Percentiles rank a stretch among this genome's conserved stretches.
phyloP scores from a whole-genome alignment of 192 early-diverging fungal genomes.

The Gonapodya sp. region DNA sequence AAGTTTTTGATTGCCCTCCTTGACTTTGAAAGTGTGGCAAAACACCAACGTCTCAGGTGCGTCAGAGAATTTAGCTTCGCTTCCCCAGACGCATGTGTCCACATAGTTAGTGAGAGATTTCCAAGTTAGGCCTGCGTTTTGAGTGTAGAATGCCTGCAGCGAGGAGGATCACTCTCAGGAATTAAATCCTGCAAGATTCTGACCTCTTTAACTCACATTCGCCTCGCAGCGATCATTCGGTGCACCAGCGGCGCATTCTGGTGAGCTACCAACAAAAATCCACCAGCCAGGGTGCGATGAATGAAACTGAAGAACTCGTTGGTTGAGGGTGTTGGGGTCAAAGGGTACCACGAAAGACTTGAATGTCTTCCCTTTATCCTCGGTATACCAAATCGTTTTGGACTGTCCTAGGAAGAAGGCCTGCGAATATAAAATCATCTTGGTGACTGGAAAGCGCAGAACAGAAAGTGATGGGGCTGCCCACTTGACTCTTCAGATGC shows the following conservation, averaged over 20 bases:
- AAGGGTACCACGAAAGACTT: not conserved
- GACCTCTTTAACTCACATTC: not conserved
- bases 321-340: not conserved
- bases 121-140: not conserved
- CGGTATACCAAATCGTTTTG: not conserved
- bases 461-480: not conserved
- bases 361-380: not conserved
- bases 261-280: not conserved
- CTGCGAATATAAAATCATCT: not conserved
- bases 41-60: not conserved
- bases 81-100: not conserved
- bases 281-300: not conserved
- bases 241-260: not conserved
- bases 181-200: no score
- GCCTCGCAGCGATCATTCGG: not conserved
- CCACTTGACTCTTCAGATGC: not conserved
- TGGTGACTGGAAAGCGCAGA: not conserved
- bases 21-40: not conserved
- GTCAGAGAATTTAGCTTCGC: not conserved
- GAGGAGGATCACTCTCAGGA: not conserved
- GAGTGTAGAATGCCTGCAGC: not conserved
- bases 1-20: not conserved
- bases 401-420: slow-evolving; percentile 4
- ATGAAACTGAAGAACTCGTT: not conserved
- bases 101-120: not conserved